These are phyloP conservation scores for Suillus luteus DNA, from an alignment of 768 basidiomycete species.

Conservation along the genomic window DNA sequence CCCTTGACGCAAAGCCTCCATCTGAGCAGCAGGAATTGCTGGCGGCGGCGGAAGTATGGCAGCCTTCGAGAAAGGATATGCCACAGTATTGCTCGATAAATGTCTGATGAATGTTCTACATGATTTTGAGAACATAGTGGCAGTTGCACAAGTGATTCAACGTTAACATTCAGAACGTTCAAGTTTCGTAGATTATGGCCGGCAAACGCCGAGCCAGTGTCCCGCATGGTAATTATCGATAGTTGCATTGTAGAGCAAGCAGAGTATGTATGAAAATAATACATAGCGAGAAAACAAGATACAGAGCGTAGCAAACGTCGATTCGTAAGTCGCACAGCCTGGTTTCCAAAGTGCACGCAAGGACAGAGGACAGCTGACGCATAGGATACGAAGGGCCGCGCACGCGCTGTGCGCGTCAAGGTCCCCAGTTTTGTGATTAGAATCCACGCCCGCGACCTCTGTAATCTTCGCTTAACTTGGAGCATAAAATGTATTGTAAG, in stretches of 20 bases:
- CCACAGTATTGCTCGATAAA: slow-evolving; percentile 25
- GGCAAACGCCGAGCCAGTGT: slow-evolving; percentile 16
- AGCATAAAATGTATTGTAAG: slow-evolving; percentile 15
- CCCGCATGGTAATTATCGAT: slow-evolving; percentile 28
- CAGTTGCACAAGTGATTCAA: neutral
- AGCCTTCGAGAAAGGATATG: slow-evolving; percentile 75
- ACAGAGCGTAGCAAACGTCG: slow-evolving; percentile 7
- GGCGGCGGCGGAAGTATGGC: slow-evolving; percentile 56
- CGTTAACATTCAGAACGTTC: no score
- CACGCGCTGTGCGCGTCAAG: slow-evolving; percentile 16
- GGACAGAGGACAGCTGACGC: slow-evolving; percentile 14
- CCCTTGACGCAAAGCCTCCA: slow-evolving; percentile 56
- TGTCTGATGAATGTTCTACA: slow-evolving; percentile 22
- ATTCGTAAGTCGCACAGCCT: slow-evolving; percentile 15
- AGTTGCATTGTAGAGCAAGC: slow-evolving; percentile 27
- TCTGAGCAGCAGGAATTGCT: slow-evolving; percentile 36
- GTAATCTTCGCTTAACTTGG: slow-evolving; percentile 16
- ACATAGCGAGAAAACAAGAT: slow-evolving; percentile 17
- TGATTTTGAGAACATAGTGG: slow-evolving; percentile 16
- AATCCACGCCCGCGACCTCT: slow-evolving; percentile 80
- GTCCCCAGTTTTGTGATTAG: slow-evolving; percentile 27
- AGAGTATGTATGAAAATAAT: slow-evolving; percentile 15
- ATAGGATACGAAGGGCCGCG: slow-evolving; percentile 19
- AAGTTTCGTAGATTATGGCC: neutral
- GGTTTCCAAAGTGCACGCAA: slow-evolving; percentile 5